These are phyloP conservation scores for Trichosanthes truncata DNA, from an alignment of 306 rosid species.

Conservation along the genomic window DNA sequence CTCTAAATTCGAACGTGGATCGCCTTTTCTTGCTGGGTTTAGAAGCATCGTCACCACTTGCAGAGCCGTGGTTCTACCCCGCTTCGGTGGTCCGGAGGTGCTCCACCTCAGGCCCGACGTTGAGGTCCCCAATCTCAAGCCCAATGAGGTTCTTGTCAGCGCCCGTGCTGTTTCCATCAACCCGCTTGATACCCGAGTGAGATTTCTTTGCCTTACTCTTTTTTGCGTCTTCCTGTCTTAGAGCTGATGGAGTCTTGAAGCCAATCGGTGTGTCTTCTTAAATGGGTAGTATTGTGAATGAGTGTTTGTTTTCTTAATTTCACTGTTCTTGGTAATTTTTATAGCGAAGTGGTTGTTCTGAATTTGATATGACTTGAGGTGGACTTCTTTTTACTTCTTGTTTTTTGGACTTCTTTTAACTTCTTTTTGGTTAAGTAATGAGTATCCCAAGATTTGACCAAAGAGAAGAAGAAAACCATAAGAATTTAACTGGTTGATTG, in stretches of 20 bases:
- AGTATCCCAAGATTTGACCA: background rate
- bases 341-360: background rate
- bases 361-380: background rate
- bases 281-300: background rate
- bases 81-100: slow-evolving; percentile 71
- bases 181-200: slow-evolving; percentile 75
- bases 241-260: background rate
- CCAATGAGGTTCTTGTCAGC: slow-evolving; percentile 38
- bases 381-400: background rate
- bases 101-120: slow-evolving; percentile 44
- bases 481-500: background rate
- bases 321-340: background rate
- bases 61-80: slow-evolving; percentile 62
- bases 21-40: slow-evolving; percentile 4
- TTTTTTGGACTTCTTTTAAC: no score
- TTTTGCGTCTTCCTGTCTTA: background rate
- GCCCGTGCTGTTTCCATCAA: slow-evolving; percentile 80
- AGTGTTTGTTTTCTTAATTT: background rate
- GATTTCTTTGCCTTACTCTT: background rate
- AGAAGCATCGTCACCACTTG: slow-evolving; percentile 41
- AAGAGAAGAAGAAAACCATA: background rate
- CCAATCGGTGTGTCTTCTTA: background rate
- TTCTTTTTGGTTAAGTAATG: background rate
- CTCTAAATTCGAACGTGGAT: background rate
- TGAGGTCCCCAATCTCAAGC: slow-evolving; percentile 49